Percentiles rank a stretch among this genome's conserved stretches.
These are phyloP conservation scores for Saitozyma sp. DNA, from an alignment of 768 basidiomycete species.

Conservation along the genomic window DNA sequence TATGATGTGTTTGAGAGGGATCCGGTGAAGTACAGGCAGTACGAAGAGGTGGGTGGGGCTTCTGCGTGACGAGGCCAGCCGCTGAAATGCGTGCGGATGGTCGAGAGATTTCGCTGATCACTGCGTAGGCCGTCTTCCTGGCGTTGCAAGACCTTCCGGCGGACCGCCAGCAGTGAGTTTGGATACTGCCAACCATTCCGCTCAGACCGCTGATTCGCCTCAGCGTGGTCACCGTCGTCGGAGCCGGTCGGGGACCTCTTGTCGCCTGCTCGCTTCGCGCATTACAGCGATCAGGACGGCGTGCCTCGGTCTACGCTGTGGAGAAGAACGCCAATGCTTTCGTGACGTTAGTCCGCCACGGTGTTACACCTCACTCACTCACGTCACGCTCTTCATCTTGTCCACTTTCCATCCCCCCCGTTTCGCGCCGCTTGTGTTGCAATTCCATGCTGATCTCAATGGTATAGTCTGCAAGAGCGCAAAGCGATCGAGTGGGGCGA, in stretches of 20 bases:
- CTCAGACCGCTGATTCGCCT: neutral
- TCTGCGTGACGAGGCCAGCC: neutral
- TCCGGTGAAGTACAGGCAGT: conserved; percentile 91
- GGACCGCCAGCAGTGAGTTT: conserved; percentile 63
- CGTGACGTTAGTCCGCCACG: conserved; percentile 69
- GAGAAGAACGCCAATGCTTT: conserved; percentile 97
- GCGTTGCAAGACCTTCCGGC: conserved; percentile 73
- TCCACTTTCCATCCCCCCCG: conserved; percentile 8
- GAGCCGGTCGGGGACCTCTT: conserved; percentile 91
- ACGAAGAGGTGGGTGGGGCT: conserved; percentile 71
- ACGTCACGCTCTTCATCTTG: neutral
- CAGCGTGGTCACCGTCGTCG: conserved; percentile 86
- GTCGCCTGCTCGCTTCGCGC: conserved; percentile 81
- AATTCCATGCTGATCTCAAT: neutral
- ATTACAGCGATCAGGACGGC: conserved; percentile 64
- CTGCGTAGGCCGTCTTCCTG: conserved; percentile 68
- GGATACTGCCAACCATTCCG: neutral
- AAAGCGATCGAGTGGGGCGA: conserved; percentile 79
- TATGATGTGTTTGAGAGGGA: conserved; percentile 98
- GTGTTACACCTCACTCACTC: neutral
- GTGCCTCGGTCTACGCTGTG: conserved; percentile 75
- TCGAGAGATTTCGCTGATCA: neutral
- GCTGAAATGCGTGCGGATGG: too few relatives aligned
- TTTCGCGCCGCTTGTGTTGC: neutral
- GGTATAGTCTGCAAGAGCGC: conserved; percentile 75